A percentile compares a stretch with the other conserved stretches of the same genome.
Evolutionary conservation across 2,329 filamentous ascomycete genomes (phyloP).

Genomic region (Aspergillus ruber): DNA sequence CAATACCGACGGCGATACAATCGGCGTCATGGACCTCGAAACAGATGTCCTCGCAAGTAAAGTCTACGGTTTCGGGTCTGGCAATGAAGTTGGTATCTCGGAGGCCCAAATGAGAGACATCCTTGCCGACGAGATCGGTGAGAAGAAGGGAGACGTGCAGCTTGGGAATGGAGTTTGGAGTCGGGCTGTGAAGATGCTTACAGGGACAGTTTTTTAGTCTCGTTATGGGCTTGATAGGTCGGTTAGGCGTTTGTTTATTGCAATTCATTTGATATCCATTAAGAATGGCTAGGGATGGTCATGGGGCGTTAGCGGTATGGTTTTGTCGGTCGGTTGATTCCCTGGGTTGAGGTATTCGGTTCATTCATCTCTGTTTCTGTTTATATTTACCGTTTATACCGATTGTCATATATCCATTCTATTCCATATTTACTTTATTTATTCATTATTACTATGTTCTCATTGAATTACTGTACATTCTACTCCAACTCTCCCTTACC

Average conservation of each 20-base stretch:
- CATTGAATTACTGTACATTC: too few relatives aligned
- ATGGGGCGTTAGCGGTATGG: too few relatives aligned
- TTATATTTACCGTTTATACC: too few relatives aligned
- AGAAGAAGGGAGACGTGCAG: conserved; percentile 4
- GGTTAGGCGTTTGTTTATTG: not conserved
- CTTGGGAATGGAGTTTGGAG: conserved; percentile 36
- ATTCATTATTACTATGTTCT: too few relatives aligned
- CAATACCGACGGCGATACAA: conserved; percentile 4
- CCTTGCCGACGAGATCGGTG: conserved; percentile 20
- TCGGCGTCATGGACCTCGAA: conserved; percentile 29
- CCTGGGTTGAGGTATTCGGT: too few relatives aligned
- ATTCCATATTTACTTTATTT: too few relatives aligned
- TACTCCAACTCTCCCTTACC: too few relatives aligned
- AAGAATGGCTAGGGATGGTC: not conserved
- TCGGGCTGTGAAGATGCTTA: conserved; percentile 31
- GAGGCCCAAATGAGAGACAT: conserved; percentile 32
- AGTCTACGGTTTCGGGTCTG: conserved; percentile 34
- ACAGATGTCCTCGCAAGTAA: conserved; percentile 34
- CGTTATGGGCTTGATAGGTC: not conserved
- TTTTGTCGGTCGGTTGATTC: too few relatives aligned
- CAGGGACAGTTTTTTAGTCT: conserved; percentile 27
- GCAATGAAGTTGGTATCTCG: conserved; percentile 21
- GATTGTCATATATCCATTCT: too few relatives aligned
- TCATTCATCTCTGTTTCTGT: too few relatives aligned
- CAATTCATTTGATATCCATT: not conserved